Base-by-base conservation (phyloP, 139 green algal genomes). In the Nannochloris sp. region DNA sequence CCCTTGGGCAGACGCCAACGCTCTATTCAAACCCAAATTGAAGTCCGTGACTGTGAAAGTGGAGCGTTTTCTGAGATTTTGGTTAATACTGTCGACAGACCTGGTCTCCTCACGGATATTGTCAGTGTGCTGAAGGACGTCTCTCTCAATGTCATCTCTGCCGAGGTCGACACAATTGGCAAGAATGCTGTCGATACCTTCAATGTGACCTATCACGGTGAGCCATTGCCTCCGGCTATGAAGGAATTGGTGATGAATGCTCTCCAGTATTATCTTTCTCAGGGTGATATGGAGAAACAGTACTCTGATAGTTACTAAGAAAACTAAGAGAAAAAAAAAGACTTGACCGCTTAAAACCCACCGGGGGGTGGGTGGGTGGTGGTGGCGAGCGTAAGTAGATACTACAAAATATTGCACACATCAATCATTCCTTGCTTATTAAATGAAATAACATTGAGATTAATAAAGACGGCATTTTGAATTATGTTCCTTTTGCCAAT, bases 81-180 rank as follows among this genome's bases (percentile, higher is more conserved):
- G 42, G 71, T 92, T 23, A 71, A 83, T 44, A 91, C 85, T 19
- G n/a, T 75, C 5, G 86, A 92, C 73, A 58, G 85, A 14, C 78
- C 86, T 13, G 86, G 86, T 25, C 64, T 90, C 38, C 61, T 90
- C 3, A 78, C 81, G 8, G 36, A 84, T 32, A 88, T 95, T 44
- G 87, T 94, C 19, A 65, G 61, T 9, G 75, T 84, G 34, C 81
- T 97, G 1, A 95, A 95, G 77, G 90, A 97, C 79, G 81, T 97
- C 68, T 96, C 88, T 65, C 78, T 97, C 8, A 95, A 96, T 64
- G 92, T 98, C 23, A 77, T 96, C 12, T 93, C 83, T 7, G 93
- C 92, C 4, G 92, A 97, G 78, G 86, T 95, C 33, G 68, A 78
- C 68, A 75, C 68, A 29, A 62, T 54, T 25, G 58, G 91, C 19